phyloP scores from a whole-genome alignment of 306 rosid genomes.

The Trichosanthes cucumerina region DNA sequence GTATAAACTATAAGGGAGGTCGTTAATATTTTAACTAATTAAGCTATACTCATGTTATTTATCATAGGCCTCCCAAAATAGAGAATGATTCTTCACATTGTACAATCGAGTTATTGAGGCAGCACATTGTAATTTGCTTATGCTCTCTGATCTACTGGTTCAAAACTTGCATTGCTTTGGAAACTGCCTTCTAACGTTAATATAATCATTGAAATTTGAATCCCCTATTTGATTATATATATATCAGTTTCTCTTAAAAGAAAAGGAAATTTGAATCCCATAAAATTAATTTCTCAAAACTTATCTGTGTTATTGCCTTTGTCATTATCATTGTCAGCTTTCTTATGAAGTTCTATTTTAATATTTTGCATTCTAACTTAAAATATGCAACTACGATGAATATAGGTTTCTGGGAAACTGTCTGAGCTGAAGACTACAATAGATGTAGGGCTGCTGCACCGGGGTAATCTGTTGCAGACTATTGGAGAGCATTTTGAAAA shows the following conservation, averaged over 20 bases:
- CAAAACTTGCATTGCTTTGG: not conserved
- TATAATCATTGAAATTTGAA: not conserved
- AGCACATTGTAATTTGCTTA: not conserved
- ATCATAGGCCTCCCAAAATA: not conserved
- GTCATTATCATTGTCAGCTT: not conserved
- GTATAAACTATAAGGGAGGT: too few relatives aligned
- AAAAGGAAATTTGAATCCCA: not conserved
- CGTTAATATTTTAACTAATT: too few relatives aligned
- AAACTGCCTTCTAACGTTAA: not conserved
- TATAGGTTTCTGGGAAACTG: constrained; percentile 61
- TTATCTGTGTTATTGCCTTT: not conserved
- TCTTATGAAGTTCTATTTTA: not conserved
- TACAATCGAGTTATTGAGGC: not conserved
- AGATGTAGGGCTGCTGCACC: constrained; percentile 66
- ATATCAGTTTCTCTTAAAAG: not conserved
- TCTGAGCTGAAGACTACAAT: constrained; percentile 72
- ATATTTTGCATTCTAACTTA: not conserved
- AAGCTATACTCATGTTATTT: not conserved
- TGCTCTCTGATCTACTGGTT: not conserved
- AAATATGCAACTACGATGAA: not conserved
- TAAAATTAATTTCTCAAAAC: not conserved
- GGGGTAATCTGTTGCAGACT: constrained; percentile 53
- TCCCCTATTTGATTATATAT: not conserved
- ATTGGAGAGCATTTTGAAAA: constrained; percentile 67
- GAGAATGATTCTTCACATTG: not conserved